A percentile compares a stretch with the other conserved stretches of the same genome.
phyloP scores from a whole-genome alignment of 2,329 filamentous ascomycete species.

The Colletotrichum sansevieriae region DNA sequence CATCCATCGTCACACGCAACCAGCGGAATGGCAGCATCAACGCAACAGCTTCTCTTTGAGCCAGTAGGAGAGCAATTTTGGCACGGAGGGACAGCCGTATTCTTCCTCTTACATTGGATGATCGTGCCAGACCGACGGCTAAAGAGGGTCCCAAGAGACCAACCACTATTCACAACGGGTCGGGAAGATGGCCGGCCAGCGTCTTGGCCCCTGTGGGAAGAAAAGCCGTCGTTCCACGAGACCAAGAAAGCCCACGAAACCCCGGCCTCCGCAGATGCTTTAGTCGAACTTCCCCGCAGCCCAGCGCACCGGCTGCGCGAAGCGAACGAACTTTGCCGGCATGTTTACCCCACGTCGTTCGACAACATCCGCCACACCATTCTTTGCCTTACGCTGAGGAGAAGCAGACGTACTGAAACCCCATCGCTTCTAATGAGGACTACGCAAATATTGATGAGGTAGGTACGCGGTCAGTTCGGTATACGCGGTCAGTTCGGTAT shows the following conservation, averaged over 20 bases:
- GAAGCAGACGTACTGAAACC: too few species aligned
- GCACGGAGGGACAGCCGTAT: constrained; percentile 13
- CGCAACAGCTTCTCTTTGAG: background rate
- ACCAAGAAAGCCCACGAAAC: background rate
- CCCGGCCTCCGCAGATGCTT: constrained; percentile 16
- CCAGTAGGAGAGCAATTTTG: constrained; percentile 22
- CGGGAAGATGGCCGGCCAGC: background rate
- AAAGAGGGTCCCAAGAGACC: constrained; percentile 25
- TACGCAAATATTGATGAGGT: too few species aligned
- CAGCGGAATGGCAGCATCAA: constrained; percentile 19
- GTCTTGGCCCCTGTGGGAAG: constrained; percentile 22
- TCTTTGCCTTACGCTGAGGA: too few species aligned
- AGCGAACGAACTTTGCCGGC: constrained; percentile 2
- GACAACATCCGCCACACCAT: background rate
- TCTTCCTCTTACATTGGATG: constrained; percentile 16
- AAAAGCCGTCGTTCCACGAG: constrained; percentile 21
- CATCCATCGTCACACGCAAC: constrained; percentile 4
- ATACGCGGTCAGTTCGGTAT: too few species aligned
- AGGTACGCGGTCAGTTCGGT: too few species aligned
- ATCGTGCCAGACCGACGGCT: constrained; percentile 29
- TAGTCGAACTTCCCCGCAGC: constrained; percentile 31
- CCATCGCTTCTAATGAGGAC: too few species aligned
- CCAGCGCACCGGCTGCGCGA: constrained; percentile 16
- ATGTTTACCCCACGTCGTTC: constrained; percentile 20
- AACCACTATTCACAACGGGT: background rate